These are phyloP conservation scores for Fusarium algeriense DNA, from an alignment of 2,329 filamentous ascomycete genomes.

Conservation along the genomic window DNA sequence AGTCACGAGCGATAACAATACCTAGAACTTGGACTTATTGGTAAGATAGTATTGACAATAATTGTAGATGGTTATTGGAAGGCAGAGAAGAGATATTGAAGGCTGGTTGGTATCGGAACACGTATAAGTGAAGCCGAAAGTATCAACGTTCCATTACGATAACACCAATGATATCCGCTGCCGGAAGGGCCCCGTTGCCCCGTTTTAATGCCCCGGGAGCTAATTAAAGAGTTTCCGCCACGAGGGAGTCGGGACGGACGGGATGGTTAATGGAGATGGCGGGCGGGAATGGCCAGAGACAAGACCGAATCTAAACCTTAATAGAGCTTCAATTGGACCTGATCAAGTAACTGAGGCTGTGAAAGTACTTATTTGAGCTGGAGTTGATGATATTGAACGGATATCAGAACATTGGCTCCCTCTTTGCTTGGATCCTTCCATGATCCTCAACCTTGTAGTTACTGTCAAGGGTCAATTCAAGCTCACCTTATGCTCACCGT, in stretches of 20 bases:
- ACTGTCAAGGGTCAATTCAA: slow-evolving; percentile 7
- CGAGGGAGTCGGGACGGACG: slow-evolving; percentile 4
- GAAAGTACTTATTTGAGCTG: background rate
- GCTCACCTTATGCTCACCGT: slow-evolving; percentile 24
- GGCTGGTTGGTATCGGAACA: background rate
- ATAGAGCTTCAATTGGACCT: background rate
- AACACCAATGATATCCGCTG: slow-evolving; percentile 31
- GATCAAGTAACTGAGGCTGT: background rate
- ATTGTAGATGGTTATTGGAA: background rate
- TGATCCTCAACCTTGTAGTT: slow-evolving; percentile 20
- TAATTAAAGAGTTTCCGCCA: slow-evolving; percentile 29
- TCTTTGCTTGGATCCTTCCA: slow-evolving; percentile 22
- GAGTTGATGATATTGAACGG: background rate
- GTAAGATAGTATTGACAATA: background rate
- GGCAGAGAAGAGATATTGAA: background rate
- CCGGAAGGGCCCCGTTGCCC: slow-evolving; percentile 8
- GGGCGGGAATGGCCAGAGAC: slow-evolving; percentile 17
- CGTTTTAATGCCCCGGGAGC: slow-evolving; percentile 17
- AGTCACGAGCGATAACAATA: background rate
- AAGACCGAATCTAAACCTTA: slow-evolving; percentile 10
- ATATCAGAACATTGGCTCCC: slow-evolving; percentile 21
- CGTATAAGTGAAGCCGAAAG: background rate
- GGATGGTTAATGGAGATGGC: slow-evolving; percentile 7
- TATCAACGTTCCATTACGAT: slow-evolving; percentile 3
- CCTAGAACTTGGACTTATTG: background rate